Percentiles rank a stretch among this genome's conserved stretches.
These are phyloP conservation scores for Plantago major DNA, from an alignment of 257 asterid genomes.

Conservation along the genomic window DNA sequence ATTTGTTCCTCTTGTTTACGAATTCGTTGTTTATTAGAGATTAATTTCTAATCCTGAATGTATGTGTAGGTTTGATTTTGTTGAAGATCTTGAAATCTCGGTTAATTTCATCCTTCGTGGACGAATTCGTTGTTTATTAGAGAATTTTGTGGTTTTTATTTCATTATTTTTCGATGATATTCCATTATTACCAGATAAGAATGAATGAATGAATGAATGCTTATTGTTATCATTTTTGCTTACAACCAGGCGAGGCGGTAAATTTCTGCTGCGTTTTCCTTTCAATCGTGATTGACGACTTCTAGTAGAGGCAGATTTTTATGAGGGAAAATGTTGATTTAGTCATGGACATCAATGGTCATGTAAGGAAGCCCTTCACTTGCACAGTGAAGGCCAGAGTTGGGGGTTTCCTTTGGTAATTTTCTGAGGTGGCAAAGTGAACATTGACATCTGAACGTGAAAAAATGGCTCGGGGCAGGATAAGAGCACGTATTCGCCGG, in stretches of 20 bases:
- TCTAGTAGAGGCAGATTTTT: constrained; percentile 17
- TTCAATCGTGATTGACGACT: not conserved
- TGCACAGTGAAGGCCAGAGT: constrained; percentile 34
- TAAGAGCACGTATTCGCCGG: constrained; percentile 70
- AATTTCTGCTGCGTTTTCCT: constrained; percentile 25
- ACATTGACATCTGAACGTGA: constrained; percentile 20
- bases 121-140: no score
- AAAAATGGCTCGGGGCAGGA: constrained; percentile 66
- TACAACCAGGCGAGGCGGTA: constrained; percentile 27
- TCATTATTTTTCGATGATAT: not conserved
- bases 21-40: not conserved
- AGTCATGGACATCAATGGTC: constrained; percentile 24
- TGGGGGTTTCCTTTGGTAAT: constrained; percentile 26
- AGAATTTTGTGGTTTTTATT: not conserved
- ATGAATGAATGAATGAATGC: not conserved
- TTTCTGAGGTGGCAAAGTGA: constrained; percentile 20
- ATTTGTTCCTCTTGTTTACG: not conserved
- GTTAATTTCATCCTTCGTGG: not conserved
- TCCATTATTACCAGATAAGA: constrained; percentile 2
- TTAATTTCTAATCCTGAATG: not conserved
- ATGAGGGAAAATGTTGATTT: constrained; percentile 20
- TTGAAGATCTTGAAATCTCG: constrained; percentile 23
- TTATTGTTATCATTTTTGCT: not conserved
- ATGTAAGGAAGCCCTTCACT: constrained; percentile 31
- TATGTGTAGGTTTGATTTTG: constrained; percentile 11